These are phyloP conservation scores for Geotrichum australiense DNA, from an alignment of 1,139 yeast genomes.

Conservation along the genomic window DNA sequence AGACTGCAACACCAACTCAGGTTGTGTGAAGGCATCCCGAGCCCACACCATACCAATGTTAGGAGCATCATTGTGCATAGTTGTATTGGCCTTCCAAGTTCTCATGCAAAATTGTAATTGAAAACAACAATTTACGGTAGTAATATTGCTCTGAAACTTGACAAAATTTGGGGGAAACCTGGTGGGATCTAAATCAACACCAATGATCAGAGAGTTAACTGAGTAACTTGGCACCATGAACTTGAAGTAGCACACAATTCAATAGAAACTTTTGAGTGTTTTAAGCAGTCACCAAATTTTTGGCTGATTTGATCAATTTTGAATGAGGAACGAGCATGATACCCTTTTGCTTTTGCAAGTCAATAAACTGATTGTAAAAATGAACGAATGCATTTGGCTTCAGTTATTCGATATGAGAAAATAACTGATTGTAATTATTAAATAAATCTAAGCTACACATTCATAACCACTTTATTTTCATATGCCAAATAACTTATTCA, in stretches of 20 bases:
- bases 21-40: slow-evolving; percentile 97
- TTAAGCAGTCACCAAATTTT: slow-evolving; percentile 90
- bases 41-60: slow-evolving; percentile 99
- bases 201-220: slow-evolving; percentile 83
- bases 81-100: slow-evolving; percentile 98
- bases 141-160: slow-evolving; percentile 92
- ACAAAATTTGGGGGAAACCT: slow-evolving; percentile 90
- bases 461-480: too few species aligned
- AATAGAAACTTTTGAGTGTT: slow-evolving; percentile 92
- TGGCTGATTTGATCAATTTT: slow-evolving; percentile 92
- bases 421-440: too few species aligned
- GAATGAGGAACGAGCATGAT: slow-evolving; percentile 97
- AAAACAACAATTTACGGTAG: slow-evolving; percentile 96
- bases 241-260: slow-evolving; percentile 99
- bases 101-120: slow-evolving; percentile 91
- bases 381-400: too few species aligned
- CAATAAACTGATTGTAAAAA: too few species aligned
- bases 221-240: slow-evolving; percentile 99
- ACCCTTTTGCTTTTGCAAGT: too few species aligned
- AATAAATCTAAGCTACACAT: too few species aligned
- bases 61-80: slow-evolving; percentile 99
- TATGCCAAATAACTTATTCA: too few species aligned
- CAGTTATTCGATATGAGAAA: too few species aligned
- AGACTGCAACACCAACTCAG: slow-evolving; percentile 90
- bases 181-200: slow-evolving; percentile 97